Evolutionary conservation across 2,329 filamentous ascomycete species (phyloP).

Genomic region (Diplodia sapinea): DNA sequence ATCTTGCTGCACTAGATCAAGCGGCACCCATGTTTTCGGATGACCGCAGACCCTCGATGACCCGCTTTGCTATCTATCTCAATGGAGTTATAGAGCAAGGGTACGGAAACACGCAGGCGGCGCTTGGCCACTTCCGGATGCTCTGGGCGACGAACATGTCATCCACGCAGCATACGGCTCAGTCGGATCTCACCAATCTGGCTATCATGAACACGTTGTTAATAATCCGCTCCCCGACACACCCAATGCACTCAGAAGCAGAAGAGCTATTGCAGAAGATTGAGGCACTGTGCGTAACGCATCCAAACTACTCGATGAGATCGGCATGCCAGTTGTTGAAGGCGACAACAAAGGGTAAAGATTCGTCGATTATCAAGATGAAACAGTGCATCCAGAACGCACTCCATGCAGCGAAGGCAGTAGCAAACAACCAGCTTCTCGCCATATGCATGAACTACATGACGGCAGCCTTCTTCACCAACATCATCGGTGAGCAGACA

Average conservation of each 20-base stretch:
- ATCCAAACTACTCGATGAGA: slow-evolving; percentile 75
- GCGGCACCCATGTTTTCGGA: slow-evolving; percentile 51
- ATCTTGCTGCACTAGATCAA: slow-evolving; percentile 58
- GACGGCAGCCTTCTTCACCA: slow-evolving; percentile 80
- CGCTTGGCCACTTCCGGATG: slow-evolving; percentile 68
- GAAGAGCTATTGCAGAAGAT: slow-evolving; percentile 68
- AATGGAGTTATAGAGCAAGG: slow-evolving; percentile 78
- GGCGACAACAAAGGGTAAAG: slow-evolving; percentile 49
- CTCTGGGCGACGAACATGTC: slow-evolving; percentile 61
- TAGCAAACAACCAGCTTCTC: slow-evolving; percentile 79
- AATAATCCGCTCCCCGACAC: slow-evolving; percentile 50
- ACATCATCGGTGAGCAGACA: slow-evolving; percentile 71
- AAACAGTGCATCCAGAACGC: slow-evolving; percentile 80
- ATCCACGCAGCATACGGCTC: slow-evolving; percentile 36
- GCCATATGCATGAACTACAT: slow-evolving; percentile 85
- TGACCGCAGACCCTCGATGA: slow-evolving; percentile 50
- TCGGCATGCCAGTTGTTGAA: slow-evolving; percentile 79
- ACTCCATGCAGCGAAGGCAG: slow-evolving; percentile 70
- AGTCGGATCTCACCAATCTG: slow-evolving; percentile 53
- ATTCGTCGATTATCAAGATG: slow-evolving; percentile 69
- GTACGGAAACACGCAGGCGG: slow-evolving; percentile 71
- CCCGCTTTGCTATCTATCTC: slow-evolving; percentile 71
- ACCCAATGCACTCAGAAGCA: slow-evolving; percentile 54
- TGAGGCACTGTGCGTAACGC: slow-evolving; percentile 69
- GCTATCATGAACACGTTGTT: slow-evolving; percentile 56